phyloP scores from a whole-genome alignment of 768 basidiomycete genomes.

The Calocybe indica region DNA sequence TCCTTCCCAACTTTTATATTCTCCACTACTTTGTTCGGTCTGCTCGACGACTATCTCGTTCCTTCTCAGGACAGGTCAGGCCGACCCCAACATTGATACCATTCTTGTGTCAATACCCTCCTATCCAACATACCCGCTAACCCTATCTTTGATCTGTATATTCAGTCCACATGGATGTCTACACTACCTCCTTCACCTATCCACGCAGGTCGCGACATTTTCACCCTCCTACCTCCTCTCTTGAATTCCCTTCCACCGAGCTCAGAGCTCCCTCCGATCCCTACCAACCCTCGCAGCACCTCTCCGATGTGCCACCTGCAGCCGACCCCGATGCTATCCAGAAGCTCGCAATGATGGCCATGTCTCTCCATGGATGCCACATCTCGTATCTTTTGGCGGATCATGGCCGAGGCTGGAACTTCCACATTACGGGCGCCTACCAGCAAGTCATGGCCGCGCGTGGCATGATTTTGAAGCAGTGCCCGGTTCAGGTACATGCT shows the following conservation, averaged over 20 bases:
- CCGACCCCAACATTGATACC: constrained; percentile 39
- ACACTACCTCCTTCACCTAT: constrained; percentile 91
- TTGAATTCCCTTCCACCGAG: constrained; percentile 53
- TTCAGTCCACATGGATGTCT: constrained; percentile 74
- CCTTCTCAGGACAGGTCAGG: constrained; percentile 7
- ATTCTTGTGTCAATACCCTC: constrained; percentile 49
- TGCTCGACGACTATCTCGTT: constrained; percentile 20
- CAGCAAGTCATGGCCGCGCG: constrained; percentile 90
- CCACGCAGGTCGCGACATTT: constrained; percentile 74
- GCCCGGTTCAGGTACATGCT: constrained; percentile 68
- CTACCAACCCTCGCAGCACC: constrained; percentile 27
- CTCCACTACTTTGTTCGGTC: constrained; percentile 22
- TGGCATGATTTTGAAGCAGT: constrained; percentile 85
- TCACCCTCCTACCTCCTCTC: constrained; percentile 56
- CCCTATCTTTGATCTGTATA: constrained; percentile 14
- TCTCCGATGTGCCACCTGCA: constrained; percentile 31
- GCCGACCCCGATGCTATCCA: constrained; percentile 69
- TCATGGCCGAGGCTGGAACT: constrained; percentile 76
- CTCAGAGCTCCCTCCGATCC: constrained; percentile 38
- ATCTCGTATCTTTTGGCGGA: constrained; percentile 74
- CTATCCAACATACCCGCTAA: constrained; percentile 32
- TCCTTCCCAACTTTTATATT: constrained; percentile 11
- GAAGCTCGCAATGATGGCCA: constrained; percentile 75
- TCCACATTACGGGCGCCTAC: constrained; percentile 86
- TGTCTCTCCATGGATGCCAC: constrained; percentile 77